phyloP scores from a whole-genome alignment of 495 filamentous ascomycete species.

The Daldinia childiae region DNA sequence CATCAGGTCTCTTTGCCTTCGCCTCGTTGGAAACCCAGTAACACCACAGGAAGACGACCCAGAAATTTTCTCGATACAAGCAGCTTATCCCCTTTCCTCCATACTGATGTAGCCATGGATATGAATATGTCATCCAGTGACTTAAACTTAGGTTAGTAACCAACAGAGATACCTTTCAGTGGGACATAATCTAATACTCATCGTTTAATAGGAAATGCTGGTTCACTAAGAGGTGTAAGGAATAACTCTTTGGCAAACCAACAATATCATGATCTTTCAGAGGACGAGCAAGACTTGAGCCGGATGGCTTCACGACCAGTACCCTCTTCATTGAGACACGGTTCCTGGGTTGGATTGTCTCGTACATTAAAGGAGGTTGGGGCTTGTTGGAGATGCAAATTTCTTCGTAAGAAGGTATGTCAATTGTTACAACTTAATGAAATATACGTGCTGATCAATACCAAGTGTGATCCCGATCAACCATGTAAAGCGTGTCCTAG shows the following conservation, averaged over 20 bases:
- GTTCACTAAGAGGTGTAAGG: slow-evolving; percentile 4
- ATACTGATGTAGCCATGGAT: slow-evolving; percentile 12
- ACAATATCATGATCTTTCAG: slow-evolving; percentile 14
- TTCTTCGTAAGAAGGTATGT: slow-evolving; percentile 43
- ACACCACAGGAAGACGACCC: not conserved
- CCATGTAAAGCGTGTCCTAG: slow-evolving; percentile 39
- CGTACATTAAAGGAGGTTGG: slow-evolving; percentile 40
- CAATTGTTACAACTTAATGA: not conserved
- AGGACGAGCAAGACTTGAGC: slow-evolving; percentile 20
- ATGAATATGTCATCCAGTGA: slow-evolving; percentile 18
- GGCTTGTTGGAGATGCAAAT: slow-evolving; percentile 44
- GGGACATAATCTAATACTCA: not conserved
- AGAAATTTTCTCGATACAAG: not conserved
- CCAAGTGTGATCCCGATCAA: slow-evolving; percentile 30
- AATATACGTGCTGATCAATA: not conserved
- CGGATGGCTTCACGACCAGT: not conserved
- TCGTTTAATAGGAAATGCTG: slow-evolving; percentile 12
- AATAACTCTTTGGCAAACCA: not conserved
- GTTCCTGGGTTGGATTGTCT: slow-evolving; percentile 27
- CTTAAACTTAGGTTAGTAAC: slow-evolving; percentile 7
- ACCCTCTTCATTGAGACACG: slow-evolving; percentile 1
- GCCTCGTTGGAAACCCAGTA: slow-evolving; percentile 5
- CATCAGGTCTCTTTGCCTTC: not conserved
- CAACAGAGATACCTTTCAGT: not conserved
- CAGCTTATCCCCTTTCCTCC: not conserved